phyloP scores from a whole-genome alignment of 2,329 filamentous ascomycete genomes.

The Plenodomus lindquistii region DNA sequence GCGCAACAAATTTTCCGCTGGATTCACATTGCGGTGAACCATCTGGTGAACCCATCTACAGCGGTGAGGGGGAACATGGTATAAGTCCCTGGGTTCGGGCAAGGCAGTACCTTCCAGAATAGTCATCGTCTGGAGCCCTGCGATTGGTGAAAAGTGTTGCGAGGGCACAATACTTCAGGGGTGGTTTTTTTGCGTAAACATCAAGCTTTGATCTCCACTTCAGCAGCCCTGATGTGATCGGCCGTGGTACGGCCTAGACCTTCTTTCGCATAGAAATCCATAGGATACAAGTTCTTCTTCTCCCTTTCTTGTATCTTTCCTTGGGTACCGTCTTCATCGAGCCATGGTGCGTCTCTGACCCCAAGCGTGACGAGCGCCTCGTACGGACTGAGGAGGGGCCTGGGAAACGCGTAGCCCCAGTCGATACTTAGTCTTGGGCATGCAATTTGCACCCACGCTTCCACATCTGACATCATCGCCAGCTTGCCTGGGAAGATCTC shows the following conservation, averaged over 20 bases:
- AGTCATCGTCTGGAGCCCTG: neutral
- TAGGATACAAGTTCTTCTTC: slow-evolving; percentile 75
- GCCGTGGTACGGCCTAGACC: slow-evolving; percentile 77
- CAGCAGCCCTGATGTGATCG: slow-evolving; percentile 33
- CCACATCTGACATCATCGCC: slow-evolving; percentile 88
- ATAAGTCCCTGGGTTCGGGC: no score
- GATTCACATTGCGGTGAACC: neutral
- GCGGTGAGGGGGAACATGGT: neutral
- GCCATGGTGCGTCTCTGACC: slow-evolving; percentile 65
- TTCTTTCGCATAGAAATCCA: slow-evolving; percentile 97
- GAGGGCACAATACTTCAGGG: neutral
- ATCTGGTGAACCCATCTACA: neutral
- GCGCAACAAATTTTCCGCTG: neutral
- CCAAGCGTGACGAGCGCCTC: slow-evolving; percentile 92
- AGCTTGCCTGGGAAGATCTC: slow-evolving; percentile 98
- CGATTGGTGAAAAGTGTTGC: neutral
- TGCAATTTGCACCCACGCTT: slow-evolving; percentile 98
- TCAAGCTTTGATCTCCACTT: slow-evolving; percentile 10
- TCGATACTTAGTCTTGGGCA: slow-evolving; percentile 97
- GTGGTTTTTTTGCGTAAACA: neutral
- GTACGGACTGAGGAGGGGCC: slow-evolving; percentile 88
- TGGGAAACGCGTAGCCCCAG: slow-evolving; percentile 95
- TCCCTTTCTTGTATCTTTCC: slow-evolving; percentile 45
- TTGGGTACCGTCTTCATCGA: slow-evolving; percentile 58
- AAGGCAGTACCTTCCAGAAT: no score